These are phyloP conservation scores for Penicillium psychrosexuale DNA, from an alignment of 2,329 filamentous ascomycete species.

Conservation along the genomic window DNA sequence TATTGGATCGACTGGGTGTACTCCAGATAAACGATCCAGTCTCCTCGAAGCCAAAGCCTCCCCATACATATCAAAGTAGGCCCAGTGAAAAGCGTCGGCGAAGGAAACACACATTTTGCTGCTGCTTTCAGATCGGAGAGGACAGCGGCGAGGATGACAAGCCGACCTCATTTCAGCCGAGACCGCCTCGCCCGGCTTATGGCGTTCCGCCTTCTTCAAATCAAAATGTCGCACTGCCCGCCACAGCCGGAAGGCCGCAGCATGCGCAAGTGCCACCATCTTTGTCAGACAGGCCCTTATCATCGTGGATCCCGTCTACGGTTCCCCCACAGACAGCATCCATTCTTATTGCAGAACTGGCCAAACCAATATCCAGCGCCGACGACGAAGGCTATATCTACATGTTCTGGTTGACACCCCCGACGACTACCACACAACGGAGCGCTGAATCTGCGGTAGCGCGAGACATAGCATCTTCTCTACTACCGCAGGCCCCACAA, in stretches of 20 bases:
- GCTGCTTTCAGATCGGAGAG: slow-evolving; percentile 34
- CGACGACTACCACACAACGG: slow-evolving; percentile 41
- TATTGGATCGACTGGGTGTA: slow-evolving; percentile 75
- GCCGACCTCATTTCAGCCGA: slow-evolving; percentile 22
- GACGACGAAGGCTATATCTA: slow-evolving; percentile 94
- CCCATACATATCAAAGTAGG: slow-evolving; percentile 8
- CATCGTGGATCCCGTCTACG: slow-evolving; percentile 67
- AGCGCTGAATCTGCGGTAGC: slow-evolving; percentile 43
- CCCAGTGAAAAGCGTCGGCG: slow-evolving; percentile 16
- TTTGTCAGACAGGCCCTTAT: slow-evolving; percentile 35
- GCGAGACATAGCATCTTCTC: slow-evolving; percentile 57
- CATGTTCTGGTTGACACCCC: slow-evolving; percentile 93
- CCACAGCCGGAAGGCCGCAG: slow-evolving; percentile 6
- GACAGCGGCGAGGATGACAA: slow-evolving; percentile 27
- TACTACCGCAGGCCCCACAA: slow-evolving; percentile 51
- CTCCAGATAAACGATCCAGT: slow-evolving; percentile 57
- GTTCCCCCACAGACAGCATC: slow-evolving; percentile 67
- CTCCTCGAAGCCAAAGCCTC: slow-evolving; percentile 5
- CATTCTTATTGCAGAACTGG: slow-evolving; percentile 70
- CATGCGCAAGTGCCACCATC: slow-evolving; percentile 8
- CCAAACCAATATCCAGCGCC: slow-evolving; percentile 66
- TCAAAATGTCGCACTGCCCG: slow-evolving; percentile 1
- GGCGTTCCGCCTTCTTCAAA: slow-evolving; percentile 8
- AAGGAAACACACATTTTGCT: slow-evolving; percentile 25
- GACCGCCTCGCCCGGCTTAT: slow-evolving; percentile 6